phyloP scores from a whole-genome alignment of 1,284 basidiomycete genomes.

The Microbotryomycetes sp. region DNA sequence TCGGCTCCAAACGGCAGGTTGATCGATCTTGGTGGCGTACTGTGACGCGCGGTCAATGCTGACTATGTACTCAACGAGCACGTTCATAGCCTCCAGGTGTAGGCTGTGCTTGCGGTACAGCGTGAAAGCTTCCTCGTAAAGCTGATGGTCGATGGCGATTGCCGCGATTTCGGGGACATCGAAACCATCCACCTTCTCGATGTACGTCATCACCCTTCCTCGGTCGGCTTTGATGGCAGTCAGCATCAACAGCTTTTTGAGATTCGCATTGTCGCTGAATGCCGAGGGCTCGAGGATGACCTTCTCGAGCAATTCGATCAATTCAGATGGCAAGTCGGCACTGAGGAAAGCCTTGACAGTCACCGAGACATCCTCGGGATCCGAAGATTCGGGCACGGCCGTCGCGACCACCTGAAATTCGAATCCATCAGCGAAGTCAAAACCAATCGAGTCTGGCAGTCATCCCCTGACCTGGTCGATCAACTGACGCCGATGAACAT shows the following conservation, averaged over 20 bases:
- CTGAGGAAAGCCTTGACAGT: constrained; percentile 99
- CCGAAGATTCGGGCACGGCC: constrained; percentile 92
- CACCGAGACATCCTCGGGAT: constrained; percentile 96
- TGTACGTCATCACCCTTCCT: constrained; percentile 96
- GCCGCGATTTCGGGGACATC: constrained; percentile 91
- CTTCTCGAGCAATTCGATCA: constrained; percentile 97
- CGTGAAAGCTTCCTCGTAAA: constrained; percentile 94
- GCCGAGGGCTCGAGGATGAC: constrained; percentile 95
- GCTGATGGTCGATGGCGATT: constrained; percentile 92
- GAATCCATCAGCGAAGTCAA: background rate
- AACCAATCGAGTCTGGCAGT: background rate
- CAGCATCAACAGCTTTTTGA: constrained; percentile 89
- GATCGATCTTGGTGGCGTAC: constrained; percentile 93
- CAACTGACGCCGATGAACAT: constrained; percentile 84
- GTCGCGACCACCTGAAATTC: constrained; percentile 76
- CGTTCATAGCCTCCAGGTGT: constrained; percentile 91
- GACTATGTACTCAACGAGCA: constrained; percentile 96
- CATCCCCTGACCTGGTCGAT: constrained; percentile 72
- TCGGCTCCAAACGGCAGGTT: constrained; percentile 93
- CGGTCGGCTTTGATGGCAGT: constrained; percentile 97
- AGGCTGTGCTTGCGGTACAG: constrained; percentile 94
- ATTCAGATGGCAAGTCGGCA: constrained; percentile 92
- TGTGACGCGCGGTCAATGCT: constrained; percentile 94
- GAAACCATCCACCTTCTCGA: constrained; percentile 94
- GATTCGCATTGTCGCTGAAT: constrained; percentile 93